Evolutionary conservation across 1,284 basidiomycete genomes (phyloP).

Genomic region (Ceratobasidium sp.): DNA sequence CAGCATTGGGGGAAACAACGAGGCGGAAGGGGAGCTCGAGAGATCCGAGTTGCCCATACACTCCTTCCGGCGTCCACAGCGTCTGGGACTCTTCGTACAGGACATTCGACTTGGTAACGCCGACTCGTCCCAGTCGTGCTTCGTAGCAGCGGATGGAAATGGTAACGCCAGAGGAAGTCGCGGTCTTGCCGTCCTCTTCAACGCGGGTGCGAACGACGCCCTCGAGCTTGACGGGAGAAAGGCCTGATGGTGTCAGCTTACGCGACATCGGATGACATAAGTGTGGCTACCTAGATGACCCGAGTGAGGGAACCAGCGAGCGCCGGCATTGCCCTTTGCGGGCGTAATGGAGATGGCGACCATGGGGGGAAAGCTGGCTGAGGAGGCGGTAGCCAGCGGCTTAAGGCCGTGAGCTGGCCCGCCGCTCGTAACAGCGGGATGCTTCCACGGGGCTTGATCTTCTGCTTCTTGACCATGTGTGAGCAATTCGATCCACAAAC

Average conservation of each 20-base stretch:
- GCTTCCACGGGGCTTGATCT: constrained; percentile 14
- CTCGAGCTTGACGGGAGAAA: constrained; percentile 77
- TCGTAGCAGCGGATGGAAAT: constrained; percentile 81
- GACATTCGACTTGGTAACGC: constrained; percentile 62
- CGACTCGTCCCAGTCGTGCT: constrained; percentile 65
- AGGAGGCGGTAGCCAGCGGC: constrained; percentile 22
- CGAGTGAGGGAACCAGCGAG: constrained; percentile 72
- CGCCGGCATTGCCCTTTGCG: constrained; percentile 65
- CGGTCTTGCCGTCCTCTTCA: constrained; percentile 70
- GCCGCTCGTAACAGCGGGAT: constrained; percentile 22
- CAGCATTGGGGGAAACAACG: constrained; percentile 60
- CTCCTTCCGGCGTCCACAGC: constrained; percentile 62
- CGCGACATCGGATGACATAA: neutral
- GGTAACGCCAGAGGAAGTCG: constrained; percentile 66
- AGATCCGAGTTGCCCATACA: constrained; percentile 62
- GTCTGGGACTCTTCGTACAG: constrained; percentile 68
- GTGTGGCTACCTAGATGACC: constrained; percentile 64
- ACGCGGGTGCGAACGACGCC: constrained; percentile 74
- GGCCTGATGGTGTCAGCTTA: constrained; percentile 47
- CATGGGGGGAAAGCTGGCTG: constrained; percentile 36
- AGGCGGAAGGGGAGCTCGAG: constrained; percentile 75
- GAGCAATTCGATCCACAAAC: constrained; percentile 23
- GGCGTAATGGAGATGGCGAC: constrained; percentile 44
- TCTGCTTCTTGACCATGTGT: constrained; percentile 25
- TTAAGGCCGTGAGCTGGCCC: constrained; percentile 32